phyloP scores from a whole-genome alignment of 2,329 filamentous ascomycete genomes.

The Neofusicoccum cordaticola region DNA sequence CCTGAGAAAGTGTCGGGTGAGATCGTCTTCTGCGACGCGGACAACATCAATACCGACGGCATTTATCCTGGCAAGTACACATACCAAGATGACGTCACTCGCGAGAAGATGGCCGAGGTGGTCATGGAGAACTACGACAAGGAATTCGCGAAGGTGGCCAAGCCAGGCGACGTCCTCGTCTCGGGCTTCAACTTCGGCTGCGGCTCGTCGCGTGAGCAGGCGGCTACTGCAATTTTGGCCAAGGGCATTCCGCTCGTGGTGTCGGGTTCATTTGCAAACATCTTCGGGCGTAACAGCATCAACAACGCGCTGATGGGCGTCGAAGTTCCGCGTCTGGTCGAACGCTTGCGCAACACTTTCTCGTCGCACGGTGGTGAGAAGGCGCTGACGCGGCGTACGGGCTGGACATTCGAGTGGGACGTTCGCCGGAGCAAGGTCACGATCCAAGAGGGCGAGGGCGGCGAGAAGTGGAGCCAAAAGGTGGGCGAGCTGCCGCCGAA shows the following conservation, averaged over 20 bases:
- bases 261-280: conserved; percentile 77
- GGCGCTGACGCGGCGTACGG: conserved; percentile 67
- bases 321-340: conserved; percentile 65
- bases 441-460: conserved; percentile 67
- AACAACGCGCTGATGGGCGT: conserved; percentile 75
- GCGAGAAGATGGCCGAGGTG: conserved; percentile 78
- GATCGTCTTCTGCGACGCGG: conserved; percentile 81
- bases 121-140: conserved; percentile 94
- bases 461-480: conserved; percentile 70
- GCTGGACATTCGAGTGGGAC: conserved; percentile 83
- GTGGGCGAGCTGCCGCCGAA: conserved; percentile 82
- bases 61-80: conserved; percentile 93
- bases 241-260: conserved; percentile 78
- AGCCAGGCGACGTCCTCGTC: conserved; percentile 75
- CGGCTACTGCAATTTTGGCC: conserved; percentile 81
- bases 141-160: conserved; percentile 62
- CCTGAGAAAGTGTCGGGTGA: conserved; percentile 79
- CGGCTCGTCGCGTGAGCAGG: conserved; percentile 78
- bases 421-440: conserved; percentile 67
- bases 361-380: conserved; percentile 44
- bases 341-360: conserved; percentile 64
- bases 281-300: conserved; percentile 75
- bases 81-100: conserved; percentile 79
- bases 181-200: conserved; percentile 87
- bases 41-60: conserved; percentile 87